These are phyloP conservation scores for Sporothrix variecibatus DNA, from an alignment of 2,329 filamentous ascomycete species.

Conservation along the genomic window DNA sequence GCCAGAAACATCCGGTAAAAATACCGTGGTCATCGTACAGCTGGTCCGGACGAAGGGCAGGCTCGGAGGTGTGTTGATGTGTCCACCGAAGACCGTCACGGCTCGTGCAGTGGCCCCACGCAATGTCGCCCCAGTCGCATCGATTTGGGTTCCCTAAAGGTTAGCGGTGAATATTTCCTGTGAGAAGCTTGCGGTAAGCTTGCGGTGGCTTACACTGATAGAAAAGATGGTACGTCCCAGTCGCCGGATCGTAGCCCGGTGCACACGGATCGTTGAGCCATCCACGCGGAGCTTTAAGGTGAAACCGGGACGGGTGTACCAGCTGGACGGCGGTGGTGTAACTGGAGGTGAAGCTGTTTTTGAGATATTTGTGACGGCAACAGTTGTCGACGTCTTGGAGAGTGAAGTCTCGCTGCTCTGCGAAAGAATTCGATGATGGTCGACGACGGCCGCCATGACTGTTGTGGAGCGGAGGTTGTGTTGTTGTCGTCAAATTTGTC, in stretches of 20 bases:
- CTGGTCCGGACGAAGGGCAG: background rate
- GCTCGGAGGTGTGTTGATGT: background rate
- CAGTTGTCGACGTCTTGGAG: no score
- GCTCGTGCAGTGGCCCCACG: slow-evolving; percentile 48
- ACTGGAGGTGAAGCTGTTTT: no score
- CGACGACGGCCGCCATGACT: no score
- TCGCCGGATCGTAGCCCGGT: slow-evolving; percentile 50
- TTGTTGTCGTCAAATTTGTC: no score
- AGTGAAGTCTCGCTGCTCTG: no score
- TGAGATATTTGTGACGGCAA: no score
- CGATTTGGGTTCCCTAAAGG: slow-evolving; percentile 29
- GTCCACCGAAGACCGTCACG: slow-evolving; percentile 46
- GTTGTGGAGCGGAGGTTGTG: no score
- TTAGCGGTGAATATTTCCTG: background rate
- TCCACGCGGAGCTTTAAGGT: slow-evolving; percentile 34
- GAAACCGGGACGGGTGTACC: background rate
- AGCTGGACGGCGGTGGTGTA: background rate
- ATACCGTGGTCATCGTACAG: slow-evolving; percentile 54
- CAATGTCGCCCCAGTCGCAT: slow-evolving; percentile 44
- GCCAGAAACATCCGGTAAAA: slow-evolving; percentile 54
- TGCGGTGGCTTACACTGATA: slow-evolving; percentile 51
- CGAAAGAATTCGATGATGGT: no score
- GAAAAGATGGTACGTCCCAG: slow-evolving; percentile 53
- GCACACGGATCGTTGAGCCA: slow-evolving; percentile 51
- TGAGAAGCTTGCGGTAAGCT: background rate